Conservation (phyloP, 2,329 filamentous ascomycete species). For the Penicillium sp. region DNA sequence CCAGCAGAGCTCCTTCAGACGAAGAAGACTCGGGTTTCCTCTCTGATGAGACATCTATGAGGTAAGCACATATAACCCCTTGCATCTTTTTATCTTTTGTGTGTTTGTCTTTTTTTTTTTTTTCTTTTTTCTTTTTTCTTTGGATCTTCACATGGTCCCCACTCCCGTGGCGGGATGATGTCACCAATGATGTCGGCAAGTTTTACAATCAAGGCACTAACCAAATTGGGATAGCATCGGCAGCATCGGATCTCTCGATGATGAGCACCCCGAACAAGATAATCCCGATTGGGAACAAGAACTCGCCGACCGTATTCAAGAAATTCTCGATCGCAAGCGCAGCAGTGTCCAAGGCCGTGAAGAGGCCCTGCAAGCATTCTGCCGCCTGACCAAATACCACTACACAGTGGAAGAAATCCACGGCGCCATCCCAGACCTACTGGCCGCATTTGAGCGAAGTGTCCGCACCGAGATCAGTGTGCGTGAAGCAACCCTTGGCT, state of each 20-base stretch:
- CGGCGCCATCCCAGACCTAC: slow-evolving; percentile 59
- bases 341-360: slow-evolving; percentile 72
- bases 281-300: slow-evolving; percentile 61
- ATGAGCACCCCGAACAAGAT: slow-evolving; percentile 56
- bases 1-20: slow-evolving; percentile 58
- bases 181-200: slow-evolving; percentile 24
- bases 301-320: slow-evolving; percentile 65
- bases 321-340: slow-evolving; percentile 74
- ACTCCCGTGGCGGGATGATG: slow-evolving; percentile 36
- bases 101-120: neutral
- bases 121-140: slow-evolving; percentile 33
- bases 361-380: slow-evolving; percentile 60
- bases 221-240: slow-evolving; percentile 50
- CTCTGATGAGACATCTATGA: slow-evolving; percentile 60
- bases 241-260: slow-evolving; percentile 67
- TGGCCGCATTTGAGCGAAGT: slow-evolving; percentile 66
- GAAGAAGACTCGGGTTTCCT: slow-evolving; percentile 57
- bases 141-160: slow-evolving; percentile 19
- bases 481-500: slow-evolving; percentile 67
- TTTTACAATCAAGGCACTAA: slow-evolving; percentile 13
- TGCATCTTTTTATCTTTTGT: neutral
- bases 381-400: slow-evolving; percentile 66
- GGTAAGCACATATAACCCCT: slow-evolving; percentile 40
- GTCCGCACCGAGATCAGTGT: slow-evolving; percentile 68
- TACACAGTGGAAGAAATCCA: slow-evolving; percentile 65